These are phyloP conservation scores for Scenedesmus sp. DNA, from an alignment of 163 green algal species.

Conservation along the genomic window DNA sequence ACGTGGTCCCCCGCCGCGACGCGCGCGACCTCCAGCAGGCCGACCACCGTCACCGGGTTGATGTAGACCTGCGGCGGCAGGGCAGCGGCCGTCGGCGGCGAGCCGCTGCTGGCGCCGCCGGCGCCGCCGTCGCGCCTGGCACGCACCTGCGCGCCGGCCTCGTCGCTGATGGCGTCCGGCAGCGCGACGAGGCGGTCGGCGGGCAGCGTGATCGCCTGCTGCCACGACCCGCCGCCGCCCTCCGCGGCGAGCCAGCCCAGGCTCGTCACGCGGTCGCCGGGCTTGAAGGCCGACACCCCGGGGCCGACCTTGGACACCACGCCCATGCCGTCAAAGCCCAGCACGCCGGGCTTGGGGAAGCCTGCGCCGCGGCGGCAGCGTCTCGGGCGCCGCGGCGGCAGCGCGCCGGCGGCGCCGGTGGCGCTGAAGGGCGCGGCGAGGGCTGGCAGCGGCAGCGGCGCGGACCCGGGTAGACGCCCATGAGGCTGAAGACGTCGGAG, in stretches of 20 bases:
- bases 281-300: conserved; percentile 26
- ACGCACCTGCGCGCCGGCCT: conserved; percentile 37
- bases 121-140: not conserved
- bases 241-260: conserved; percentile 22
- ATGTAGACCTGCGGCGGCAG: conserved; percentile 41
- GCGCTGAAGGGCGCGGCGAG: too few relatives aligned
- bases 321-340: conserved; percentile 44
- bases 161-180: conserved; percentile 30
- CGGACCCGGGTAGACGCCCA: conserved; percentile 45
- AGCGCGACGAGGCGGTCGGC: conserved; percentile 27
- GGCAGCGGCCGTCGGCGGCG: not conserved
- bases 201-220: conserved; percentile 38
- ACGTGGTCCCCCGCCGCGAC: conserved; percentile 13
- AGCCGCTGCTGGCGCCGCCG: not conserved
- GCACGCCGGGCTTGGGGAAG: too few relatives aligned
- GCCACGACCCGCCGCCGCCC: conserved; percentile 29
- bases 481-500: conserved; percentile 17
- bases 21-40: conserved; percentile 27
- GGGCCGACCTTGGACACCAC: conserved; percentile 28
- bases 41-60: conserved; percentile 41
- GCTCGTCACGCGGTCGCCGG: conserved; percentile 36
- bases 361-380: too few relatives aligned
- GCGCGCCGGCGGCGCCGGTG: conserved; percentile 7
- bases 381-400: too few relatives aligned
- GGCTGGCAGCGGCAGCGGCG: too few relatives aligned